Base-by-base conservation (phyloP, 371 early-diverging fungal species). In the Mucor sp. region DNA sequence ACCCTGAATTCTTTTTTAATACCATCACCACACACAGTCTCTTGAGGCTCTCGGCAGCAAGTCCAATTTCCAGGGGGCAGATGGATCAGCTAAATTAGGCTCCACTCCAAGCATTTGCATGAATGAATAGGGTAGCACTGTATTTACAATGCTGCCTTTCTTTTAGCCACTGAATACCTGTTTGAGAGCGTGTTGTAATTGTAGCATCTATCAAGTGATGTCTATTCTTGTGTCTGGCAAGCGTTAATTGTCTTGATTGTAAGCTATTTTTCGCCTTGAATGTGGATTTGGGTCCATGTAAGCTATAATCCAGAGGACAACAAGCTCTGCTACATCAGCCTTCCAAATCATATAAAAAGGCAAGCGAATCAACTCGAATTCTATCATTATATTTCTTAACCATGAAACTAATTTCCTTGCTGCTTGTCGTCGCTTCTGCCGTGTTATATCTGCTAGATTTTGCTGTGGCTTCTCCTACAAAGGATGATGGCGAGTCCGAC, bases 341-440 rank as follows among this genome's bases (percentile, higher is more conserved):
- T 1, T 17, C 0, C 41, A 41, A 17, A 4, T 1, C 17, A 41
- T 41, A 41, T 41, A 41, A 41, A 41, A 41, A 17, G 17, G 30
- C 6, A 35, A 12, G 37, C 37, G 4, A 17, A 17, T 41, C 2
- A 5, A 17, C 4, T 17, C 17, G 41, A 15, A 17, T 17, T 41
- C 6, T n/a, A 17, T 41, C 41, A 41, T 1, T 39, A 6, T 39
- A 6, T 41, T 41, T 17, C 17, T 17, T 0, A 8, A 50, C 25
- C 2, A 67, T 67, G 67, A 67, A 56, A 39, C 39, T 62, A 5
- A 35, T 56, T 14, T 14, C 43, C n/a, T 21, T 48, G n/a, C 44
- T 67, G 12, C 27, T 43, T 17, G 12, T 35, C 21, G 50, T 43
- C 19, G 67, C 67, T 27, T 39, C 41, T 6, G 41, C 67, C 25